Base-by-base conservation (phyloP, 768 basidiomycete genomes). In the Termitomyces sp. region DNA sequence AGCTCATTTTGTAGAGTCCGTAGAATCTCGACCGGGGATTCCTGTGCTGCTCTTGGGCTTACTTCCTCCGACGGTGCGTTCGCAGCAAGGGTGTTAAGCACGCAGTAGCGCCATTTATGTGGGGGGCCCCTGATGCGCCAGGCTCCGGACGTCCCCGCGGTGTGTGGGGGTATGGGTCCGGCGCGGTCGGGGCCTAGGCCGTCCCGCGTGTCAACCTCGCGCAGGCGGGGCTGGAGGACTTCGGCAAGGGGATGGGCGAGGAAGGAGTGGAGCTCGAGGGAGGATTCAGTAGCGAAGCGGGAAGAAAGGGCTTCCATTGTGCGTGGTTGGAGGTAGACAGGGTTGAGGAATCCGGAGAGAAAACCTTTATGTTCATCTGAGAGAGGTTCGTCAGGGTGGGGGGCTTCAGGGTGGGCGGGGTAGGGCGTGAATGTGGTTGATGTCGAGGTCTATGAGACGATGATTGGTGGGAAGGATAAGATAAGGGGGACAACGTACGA, bases 51-150 rank as follows among this genome's bases (percentile, higher is more conserved):
- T 51, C 78, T 78, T 24, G 83, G 81, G 17, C 75, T 73, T 38
- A 81, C 79, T 17, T 77, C 76, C 43, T 71, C 71, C 42, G 67
- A 69, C n/a, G 71, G 73, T 5, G 70, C 74, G 22, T 71, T 69
- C 14, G 66, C 67, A 45, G 62, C 63, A 26, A 62, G 71, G 21
- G 74, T 68, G 28, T 70, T 69, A 26, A 95, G 84, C 3, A 79
- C 77, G 68, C 90, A 88, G 75, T 94, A 98, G 34, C 96, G 90
- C 80, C 91, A 92, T 68, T 95, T 93, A 69, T 95, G 93, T 28
- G 96, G 93, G 1, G 96, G 96, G 2, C 95, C 93, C 63, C 82
- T 83, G 65, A 90, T 62, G 14, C 66, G 63, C 93, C 94, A 98
- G 4, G 75, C 72, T 32, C 71, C 71, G 17, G 61, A 53, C n/a